These are phyloP conservation scores for Tetrapyrgos nigripes DNA, from an alignment of 1,284 basidiomycete species.

Conservation along the genomic window DNA sequence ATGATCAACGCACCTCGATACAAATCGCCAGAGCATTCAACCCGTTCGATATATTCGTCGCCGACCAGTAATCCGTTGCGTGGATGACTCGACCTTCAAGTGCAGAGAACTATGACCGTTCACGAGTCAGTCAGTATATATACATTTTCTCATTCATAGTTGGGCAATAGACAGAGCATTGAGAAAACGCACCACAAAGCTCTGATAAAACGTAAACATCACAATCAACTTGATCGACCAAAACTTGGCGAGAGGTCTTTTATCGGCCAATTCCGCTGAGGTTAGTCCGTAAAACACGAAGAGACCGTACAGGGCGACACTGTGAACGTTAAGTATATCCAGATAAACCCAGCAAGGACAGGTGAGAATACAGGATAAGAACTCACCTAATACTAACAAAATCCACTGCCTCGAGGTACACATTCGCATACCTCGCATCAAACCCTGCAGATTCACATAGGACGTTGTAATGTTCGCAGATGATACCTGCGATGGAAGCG, in stretches of 20 bases:
- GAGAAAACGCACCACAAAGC: constrained; percentile 67
- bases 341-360: background rate
- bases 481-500: constrained; percentile 76
- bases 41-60: constrained; percentile 81
- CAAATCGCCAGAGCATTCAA: constrained; percentile 83
- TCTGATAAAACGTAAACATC: constrained; percentile 85
- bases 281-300: constrained; percentile 85
- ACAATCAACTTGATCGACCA: constrained; percentile 85
- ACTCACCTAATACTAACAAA: constrained; percentile 80
- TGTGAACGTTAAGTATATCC: constrained; percentile 29
- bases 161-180: background rate
- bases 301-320: constrained; percentile 80
- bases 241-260: constrained; percentile 85
- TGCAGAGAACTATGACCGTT: constrained; percentile 56
- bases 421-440: constrained; percentile 67
- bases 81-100: constrained; percentile 70
- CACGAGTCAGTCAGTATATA: background rate
- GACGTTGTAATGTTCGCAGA: constrained; percentile 70
- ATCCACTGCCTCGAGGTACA: constrained; percentile 76
- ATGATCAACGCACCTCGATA: constrained; percentile 64
- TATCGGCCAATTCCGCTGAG: constrained; percentile 75
- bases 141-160: no score
- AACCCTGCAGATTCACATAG: constrained; percentile 71
- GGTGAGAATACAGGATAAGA: background rate
- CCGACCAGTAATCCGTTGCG: constrained; percentile 80